Evolutionary conservation across 371 early-diverging fungal species (phyloP).

Genomic region (Antonospora locustae): DNA sequence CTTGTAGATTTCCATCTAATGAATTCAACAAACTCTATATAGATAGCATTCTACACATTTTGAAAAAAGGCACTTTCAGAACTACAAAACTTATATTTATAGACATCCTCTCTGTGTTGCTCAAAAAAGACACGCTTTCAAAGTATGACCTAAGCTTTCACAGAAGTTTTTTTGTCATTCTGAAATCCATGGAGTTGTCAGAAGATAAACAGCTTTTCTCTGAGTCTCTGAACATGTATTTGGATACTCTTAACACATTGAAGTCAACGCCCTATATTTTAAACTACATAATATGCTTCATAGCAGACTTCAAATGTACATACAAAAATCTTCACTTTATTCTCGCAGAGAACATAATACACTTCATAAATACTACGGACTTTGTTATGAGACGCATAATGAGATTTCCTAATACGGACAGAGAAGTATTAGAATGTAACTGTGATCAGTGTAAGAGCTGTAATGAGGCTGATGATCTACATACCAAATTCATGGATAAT

Average conservation of each 20-base stretch:
- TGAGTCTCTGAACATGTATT: neutral
- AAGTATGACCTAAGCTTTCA: too few relatives aligned
- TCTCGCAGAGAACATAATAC: neutral
- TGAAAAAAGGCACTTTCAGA: neutral
- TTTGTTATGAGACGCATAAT: neutral
- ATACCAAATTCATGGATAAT: neutral
- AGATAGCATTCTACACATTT: constrained; percentile 1
- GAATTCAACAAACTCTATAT: constrained; percentile 10
- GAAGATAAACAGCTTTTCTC: too few relatives aligned
- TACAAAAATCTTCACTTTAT: constrained; percentile 2
- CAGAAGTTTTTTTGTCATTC: too few relatives aligned
- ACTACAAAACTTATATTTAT: constrained; percentile 7
- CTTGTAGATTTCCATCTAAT: constrained; percentile 1
- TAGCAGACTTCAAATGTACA: constrained; percentile 15
- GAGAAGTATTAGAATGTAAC: neutral
- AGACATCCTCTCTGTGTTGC: too few relatives aligned
- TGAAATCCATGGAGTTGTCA: too few relatives aligned
- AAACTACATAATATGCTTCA: constrained; percentile 10
- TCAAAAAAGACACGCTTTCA: too few relatives aligned
- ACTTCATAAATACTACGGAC: neutral
- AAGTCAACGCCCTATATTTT: constrained; percentile 9
- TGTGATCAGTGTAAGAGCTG: neutral
- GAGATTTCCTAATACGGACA: neutral
- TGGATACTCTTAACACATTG: neutral
- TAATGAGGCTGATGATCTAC: neutral